A percentile compares a stretch with the other conserved stretches of the same genome.
Conservation (phyloP, 495 filamentous ascomycete species). For the Gamarada debralockiae region DNA sequence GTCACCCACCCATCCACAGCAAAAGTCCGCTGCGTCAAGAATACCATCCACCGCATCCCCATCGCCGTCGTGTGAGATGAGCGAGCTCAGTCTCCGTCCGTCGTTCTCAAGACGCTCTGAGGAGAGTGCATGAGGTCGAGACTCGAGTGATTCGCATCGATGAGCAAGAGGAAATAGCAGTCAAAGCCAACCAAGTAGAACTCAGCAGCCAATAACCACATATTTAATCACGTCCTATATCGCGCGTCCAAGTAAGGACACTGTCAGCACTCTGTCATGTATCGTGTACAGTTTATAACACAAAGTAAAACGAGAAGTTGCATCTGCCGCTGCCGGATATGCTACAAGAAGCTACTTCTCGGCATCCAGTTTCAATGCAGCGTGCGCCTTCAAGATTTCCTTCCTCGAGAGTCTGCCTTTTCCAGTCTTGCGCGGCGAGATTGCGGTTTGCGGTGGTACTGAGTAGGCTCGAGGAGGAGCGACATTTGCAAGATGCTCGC, state of each 20-base stretch:
- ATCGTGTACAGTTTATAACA: neutral
- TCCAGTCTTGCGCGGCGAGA: neutral
- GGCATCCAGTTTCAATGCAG: neutral
- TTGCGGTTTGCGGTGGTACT: neutral
- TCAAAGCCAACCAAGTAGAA: neutral
- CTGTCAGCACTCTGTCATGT: constrained; percentile 19
- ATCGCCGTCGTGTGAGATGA: constrained; percentile 1
- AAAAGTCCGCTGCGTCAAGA: too few species aligned
- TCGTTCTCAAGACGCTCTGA: neutral
- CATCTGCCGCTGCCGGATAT: too few species aligned
- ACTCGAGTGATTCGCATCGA: neutral
- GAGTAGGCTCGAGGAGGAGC: neutral
- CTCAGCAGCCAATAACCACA: constrained; percentile 8
- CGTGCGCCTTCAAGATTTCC: constrained; percentile 20
- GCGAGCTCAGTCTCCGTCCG: constrained; percentile 8
- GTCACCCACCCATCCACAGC: too few species aligned
- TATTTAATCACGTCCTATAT: constrained; percentile 25
- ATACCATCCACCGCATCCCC: too few species aligned
- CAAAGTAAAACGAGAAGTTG: constrained; percentile 2
- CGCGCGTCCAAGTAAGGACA: constrained; percentile 8
- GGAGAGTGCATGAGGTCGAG: neutral
- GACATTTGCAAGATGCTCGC: neutral
- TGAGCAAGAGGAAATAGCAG: neutral
- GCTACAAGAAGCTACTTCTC: constrained; percentile 16
- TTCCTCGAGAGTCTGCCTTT: constrained; percentile 15